Evolutionary conservation across 768 basidiomycete species (phyloP), one percentile per base, ranked within the genome.

Genomic region (Hortiboletus flavorubellus): DNA sequence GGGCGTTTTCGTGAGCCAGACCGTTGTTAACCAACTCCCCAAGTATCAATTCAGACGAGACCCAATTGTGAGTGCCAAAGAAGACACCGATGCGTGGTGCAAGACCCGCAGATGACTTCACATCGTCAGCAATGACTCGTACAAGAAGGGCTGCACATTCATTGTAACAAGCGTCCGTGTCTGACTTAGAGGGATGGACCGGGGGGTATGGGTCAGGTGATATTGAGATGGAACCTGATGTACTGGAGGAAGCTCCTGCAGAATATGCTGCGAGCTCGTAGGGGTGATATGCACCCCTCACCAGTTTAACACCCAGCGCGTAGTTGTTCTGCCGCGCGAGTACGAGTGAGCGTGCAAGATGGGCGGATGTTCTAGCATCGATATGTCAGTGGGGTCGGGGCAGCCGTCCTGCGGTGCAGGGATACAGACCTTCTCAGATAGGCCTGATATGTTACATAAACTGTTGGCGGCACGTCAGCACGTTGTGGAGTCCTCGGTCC

Each of bases 261-360:
- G 55, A 37, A 35, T 68, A 78, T 2, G 83, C 83, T 5, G 78
- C 73, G 29, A 80, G 58, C 65, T 97, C 94, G 54, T 89, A 81
- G 0, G 83, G 78, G 64, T 94, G 91, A 70, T 98, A 98, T 3
- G 94, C 94, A 0, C 94, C 94, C 23, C 94, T 84, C 31, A 97
- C 94, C 46, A 98, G 86, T 71, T 97, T 98, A 52, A 93, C 84
- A 10, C 94, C 94, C 0, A 96, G 78, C 0, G 88, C 77, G 66
- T 91, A 96, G 37, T 81, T 77, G 58, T 85, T 76, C 48, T 67
- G 68, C 57, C 80, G 76, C 4, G 94, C 89, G 48, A 90, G 86
- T 14, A 71, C 72, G 43, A 95, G 73, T 37, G 84, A 80, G 18
- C 82, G 82, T 0, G 72, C 72, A 5, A 97, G 79, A 60, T 92